Conservation (phyloP, 164 flowering plant genomes). For the Aristolochia californica region DNA sequence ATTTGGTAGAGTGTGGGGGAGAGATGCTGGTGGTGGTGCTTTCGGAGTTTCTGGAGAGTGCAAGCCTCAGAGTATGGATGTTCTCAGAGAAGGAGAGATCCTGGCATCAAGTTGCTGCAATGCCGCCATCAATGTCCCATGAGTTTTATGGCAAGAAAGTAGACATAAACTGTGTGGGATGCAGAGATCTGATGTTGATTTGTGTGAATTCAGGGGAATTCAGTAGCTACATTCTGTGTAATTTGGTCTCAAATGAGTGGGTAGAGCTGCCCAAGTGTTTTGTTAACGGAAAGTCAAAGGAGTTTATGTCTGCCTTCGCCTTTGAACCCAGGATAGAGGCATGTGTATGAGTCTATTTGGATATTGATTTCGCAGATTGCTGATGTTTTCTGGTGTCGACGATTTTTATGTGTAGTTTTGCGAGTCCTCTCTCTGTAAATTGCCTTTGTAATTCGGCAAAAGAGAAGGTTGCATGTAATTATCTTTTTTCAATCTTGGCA, state of each 20-base stretch:
- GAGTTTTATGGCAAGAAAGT: conserved; percentile 56
- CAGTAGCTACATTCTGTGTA: conserved; percentile 28
- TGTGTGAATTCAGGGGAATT: conserved; percentile 38
- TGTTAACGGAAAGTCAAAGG: conserved; percentile 28
- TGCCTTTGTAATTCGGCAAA: too few relatives aligned
- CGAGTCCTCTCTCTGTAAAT: too few relatives aligned
- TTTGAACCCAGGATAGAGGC: conserved; percentile 77
- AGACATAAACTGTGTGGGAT: conserved; percentile 59
- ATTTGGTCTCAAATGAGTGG: conserved; percentile 42
- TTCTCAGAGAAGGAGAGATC: conserved; percentile 23
- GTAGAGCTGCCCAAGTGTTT: conserved; percentile 38
- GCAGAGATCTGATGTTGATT: conserved; percentile 34
- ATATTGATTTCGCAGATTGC: neutral
- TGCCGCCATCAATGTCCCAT: conserved; percentile 65
- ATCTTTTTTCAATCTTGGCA: too few relatives aligned
- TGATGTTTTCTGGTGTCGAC: too few relatives aligned
- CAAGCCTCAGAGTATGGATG: conserved; percentile 58
- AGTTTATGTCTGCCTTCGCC: conserved; percentile 56
- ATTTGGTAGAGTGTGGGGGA: conserved; percentile 49
- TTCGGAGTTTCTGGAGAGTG: conserved; percentile 50
- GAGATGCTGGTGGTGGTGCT: conserved; percentile 42
- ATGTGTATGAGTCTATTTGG: conserved; percentile 20
- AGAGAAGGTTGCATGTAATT: too few relatives aligned
- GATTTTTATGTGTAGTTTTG: too few relatives aligned
- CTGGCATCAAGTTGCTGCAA: conserved; percentile 51